Conservation (phyloP, 768 basidiomycete genomes). For the Ephemerocybe angulata region DNA sequence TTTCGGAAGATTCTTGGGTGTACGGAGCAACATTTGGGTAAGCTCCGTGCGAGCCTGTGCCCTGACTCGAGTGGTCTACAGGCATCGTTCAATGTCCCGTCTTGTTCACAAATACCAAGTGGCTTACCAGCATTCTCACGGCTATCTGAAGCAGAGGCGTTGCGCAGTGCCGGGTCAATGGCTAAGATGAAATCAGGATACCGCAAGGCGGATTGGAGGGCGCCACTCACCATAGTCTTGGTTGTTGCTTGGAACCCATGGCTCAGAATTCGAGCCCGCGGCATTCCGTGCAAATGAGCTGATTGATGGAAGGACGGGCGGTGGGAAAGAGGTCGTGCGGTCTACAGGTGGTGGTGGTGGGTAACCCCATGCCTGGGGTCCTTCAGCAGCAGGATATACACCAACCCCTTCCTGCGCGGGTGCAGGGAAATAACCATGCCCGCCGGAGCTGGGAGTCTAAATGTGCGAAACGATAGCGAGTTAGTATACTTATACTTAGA, state of each 20-base stretch:
- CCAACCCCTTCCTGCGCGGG: background rate
- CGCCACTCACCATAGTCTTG: slow-evolving; percentile 1
- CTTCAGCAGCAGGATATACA: slow-evolving; percentile 32
- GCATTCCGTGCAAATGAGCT: slow-evolving; percentile 45
- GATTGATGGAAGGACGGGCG: slow-evolving; percentile 52
- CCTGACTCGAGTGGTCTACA: slow-evolving; percentile 2
- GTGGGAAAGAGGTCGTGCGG: slow-evolving; percentile 46
- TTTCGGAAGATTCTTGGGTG: slow-evolving; percentile 1
- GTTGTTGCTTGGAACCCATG: slow-evolving; percentile 22
- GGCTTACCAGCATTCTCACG: slow-evolving; percentile 35
- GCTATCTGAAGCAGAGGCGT: slow-evolving; percentile 30
- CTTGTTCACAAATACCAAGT: background rate
- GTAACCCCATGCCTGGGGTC: slow-evolving; percentile 57
- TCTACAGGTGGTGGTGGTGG: slow-evolving; percentile 35
- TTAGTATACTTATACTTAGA: background rate
- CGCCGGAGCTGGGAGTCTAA: background rate
- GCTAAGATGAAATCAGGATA: slow-evolving; percentile 21
- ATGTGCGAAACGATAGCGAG: background rate
- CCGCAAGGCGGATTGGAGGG: background rate
- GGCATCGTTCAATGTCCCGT: background rate
- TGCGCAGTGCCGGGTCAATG: slow-evolving; percentile 40
- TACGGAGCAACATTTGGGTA: slow-evolving; percentile 1
- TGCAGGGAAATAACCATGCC: background rate
- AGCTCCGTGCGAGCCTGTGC: background rate
- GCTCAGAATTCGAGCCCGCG: slow-evolving; percentile 21